Evolutionary conservation across 2,329 filamentous ascomycete species (phyloP).

Genomic region (Apiospora sp.): DNA sequence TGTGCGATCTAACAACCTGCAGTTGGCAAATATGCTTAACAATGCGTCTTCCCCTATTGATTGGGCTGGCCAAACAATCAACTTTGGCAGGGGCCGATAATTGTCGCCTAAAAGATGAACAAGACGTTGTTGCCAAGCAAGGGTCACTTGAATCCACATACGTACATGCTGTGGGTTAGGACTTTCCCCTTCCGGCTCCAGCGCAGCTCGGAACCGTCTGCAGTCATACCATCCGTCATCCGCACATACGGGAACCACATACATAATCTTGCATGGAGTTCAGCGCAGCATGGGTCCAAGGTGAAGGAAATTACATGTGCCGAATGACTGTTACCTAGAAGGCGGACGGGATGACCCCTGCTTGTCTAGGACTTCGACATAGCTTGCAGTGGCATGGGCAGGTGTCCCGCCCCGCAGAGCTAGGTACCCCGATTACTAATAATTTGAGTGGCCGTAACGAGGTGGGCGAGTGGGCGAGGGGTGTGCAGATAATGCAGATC

Average conservation of each 20-base stretch:
- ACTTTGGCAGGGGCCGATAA: background rate
- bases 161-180: background rate
- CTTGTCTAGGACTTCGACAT: background rate
- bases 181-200: background rate
- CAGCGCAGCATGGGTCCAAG: background rate
- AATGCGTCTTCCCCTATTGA: no score
- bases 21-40: no score
- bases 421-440: background rate
- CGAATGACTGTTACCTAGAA: slow-evolving; percentile 16
- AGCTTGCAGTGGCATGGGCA: background rate
- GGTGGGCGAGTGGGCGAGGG: background rate
- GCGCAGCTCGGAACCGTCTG: background rate
- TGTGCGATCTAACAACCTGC: no score
- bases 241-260: background rate
- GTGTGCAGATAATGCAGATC: background rate
- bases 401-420: background rate
- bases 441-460: background rate
- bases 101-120: background rate
- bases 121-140: background rate
- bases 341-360: background rate
- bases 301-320: background rate
- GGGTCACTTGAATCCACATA: background rate
- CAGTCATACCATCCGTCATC: slow-evolving; percentile 16
- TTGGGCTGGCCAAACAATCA: no score
- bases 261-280: background rate